Conservation (phyloP, 371 early-diverging fungal genomes). For the Mortierella sp. region DNA sequence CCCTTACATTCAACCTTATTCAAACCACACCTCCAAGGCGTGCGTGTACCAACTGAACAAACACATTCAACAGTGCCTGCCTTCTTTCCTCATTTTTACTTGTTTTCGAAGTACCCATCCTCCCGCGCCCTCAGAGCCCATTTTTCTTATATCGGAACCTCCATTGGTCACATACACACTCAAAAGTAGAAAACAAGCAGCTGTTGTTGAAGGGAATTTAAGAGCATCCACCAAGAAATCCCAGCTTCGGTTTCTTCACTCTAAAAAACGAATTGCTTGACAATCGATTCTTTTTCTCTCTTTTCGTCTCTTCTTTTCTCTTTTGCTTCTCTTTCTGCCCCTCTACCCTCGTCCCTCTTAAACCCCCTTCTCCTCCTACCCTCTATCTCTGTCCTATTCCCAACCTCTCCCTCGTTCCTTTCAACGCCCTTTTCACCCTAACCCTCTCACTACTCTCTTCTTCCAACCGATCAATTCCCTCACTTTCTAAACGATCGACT, state of each 20-base stretch:
- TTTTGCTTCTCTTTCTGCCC: background rate
- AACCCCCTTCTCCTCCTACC: background rate
- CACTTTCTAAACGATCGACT: too few species aligned
- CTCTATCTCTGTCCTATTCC: background rate
- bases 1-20: too few species aligned
- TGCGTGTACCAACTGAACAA: too few species aligned
- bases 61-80: too few species aligned
- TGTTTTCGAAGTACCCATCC: too few species aligned
- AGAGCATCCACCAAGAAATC: background rate
- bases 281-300: background rate
- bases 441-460: background rate
- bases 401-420: background rate
- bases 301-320: background rate
- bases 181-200: background rate
- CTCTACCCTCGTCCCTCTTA: too few species aligned
- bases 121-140: constrained; percentile 2
- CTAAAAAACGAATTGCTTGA: background rate
- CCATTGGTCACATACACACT: background rate
- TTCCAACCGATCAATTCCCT: too few species aligned
- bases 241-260: background rate
- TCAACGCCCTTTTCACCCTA: too few species aligned
- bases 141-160: background rate
- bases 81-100: too few species aligned
- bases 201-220: background rate
- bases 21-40: too few species aligned